Percentiles rank a stretch among this genome's conserved stretches.
Evolutionary conservation across 805 yeast genomes (phyloP).

Genomic region (Kluyveromyces starmeri): DNA sequence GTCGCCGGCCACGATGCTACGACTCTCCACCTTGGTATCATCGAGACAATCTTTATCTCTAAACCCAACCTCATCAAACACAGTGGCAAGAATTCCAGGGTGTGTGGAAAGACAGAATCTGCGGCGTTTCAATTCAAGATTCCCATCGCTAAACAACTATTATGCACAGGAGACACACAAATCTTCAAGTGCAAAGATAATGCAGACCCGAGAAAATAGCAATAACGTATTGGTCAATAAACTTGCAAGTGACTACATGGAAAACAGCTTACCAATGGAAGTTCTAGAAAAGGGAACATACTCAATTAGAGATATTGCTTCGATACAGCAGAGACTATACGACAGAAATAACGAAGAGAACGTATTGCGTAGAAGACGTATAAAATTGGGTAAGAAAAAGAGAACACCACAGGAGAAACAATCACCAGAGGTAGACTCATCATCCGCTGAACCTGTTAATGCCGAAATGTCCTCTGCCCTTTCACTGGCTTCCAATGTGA

Average conservation of each 20-base stretch:
- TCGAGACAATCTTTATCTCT: conserved; percentile 78
- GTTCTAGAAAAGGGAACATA: conserved; percentile 18
- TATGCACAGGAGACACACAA: conserved; percentile 7
- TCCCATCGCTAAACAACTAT: conserved; percentile 25
- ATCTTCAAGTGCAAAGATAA: not conserved
- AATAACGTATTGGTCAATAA: conserved; percentile 3
- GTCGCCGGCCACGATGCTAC: conserved; percentile 56
- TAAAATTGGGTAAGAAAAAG: conserved; percentile 14
- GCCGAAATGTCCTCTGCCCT: too few relatives aligned
- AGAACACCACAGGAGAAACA: not conserved
- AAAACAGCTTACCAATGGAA: conserved; percentile 19
- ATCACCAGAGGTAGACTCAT: not conserved
- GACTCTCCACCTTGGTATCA: conserved; percentile 57
- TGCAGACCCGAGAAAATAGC: conserved; percentile 5
- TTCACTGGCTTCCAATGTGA: not conserved
- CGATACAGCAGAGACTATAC: conserved; percentile 26
- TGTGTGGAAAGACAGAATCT: conserved; percentile 29
- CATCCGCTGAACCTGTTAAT: not conserved
- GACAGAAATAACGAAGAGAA: conserved; percentile 21
- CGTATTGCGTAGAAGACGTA: conserved; percentile 25
- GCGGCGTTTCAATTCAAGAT: conserved; percentile 24
- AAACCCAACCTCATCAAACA: conserved; percentile 41
- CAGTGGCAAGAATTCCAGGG: conserved; percentile 30
- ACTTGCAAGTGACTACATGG: conserved; percentile 11
- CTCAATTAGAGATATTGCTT: conserved; percentile 22